These are phyloP conservation scores for Carex pumila DNA, from an alignment of 176 grass and related monocot species.

Conservation along the genomic window DNA sequence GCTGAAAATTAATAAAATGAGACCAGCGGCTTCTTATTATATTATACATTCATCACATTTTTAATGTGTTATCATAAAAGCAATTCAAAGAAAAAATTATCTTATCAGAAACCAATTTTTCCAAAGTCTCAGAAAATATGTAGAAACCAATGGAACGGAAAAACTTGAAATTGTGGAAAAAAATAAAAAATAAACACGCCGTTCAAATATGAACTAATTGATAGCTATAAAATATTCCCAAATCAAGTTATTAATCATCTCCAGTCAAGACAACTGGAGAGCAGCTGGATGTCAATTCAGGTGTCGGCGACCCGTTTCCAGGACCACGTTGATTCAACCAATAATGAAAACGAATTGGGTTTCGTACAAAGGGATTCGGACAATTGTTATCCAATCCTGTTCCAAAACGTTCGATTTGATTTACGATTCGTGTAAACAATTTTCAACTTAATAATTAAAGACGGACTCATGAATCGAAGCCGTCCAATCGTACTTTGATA, in stretches of 20 bases:
- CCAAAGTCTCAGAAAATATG: background rate
- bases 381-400: too few species aligned
- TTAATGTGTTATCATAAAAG: background rate
- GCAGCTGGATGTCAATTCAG: background rate
- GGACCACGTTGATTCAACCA: background rate
- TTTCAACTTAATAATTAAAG: too few species aligned
- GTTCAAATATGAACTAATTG: background rate
- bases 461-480: too few species aligned
- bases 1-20: background rate
- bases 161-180: too few species aligned
- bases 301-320: conserved; percentile 15
- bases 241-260: background rate
- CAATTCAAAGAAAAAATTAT: background rate
- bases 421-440: too few species aligned
- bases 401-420: too few species aligned
- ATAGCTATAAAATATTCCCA: too few species aligned
- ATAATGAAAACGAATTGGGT: background rate
- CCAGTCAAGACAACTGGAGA: background rate
- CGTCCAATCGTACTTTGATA: too few species aligned
- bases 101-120: background rate
- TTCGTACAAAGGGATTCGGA: too few species aligned
- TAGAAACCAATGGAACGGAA: background rate
- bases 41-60: background rate
- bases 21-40: background rate
- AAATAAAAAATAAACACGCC: too few species aligned